These are phyloP conservation scores for Cinnamomum chago DNA, from an alignment of 164 flowering plant genomes.

Conservation along the genomic window DNA sequence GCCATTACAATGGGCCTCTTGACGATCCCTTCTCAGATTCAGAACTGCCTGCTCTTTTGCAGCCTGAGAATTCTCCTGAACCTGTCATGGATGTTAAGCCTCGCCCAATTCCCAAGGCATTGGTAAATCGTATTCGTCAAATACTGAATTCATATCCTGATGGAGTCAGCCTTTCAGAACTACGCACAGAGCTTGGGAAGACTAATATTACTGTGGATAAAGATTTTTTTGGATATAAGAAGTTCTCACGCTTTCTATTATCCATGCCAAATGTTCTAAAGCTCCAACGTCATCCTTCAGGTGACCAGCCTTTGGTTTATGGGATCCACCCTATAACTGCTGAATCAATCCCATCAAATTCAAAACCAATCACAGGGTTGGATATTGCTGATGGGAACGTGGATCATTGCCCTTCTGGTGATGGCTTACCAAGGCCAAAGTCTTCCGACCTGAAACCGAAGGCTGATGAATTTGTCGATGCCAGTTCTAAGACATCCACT, in stretches of 20 bases:
- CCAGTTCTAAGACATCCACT: not conserved
- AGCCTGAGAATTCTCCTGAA: slow-evolving; percentile 28
- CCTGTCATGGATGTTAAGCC: slow-evolving; percentile 26
- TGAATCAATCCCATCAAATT: slow-evolving; percentile 23
- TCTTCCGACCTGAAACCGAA: not conserved
- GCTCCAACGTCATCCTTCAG: slow-evolving; percentile 19
- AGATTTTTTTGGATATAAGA: slow-evolving; percentile 66
- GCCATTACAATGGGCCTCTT: slow-evolving; percentile 50
- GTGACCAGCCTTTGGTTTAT: slow-evolving; percentile 32
- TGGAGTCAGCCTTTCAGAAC: slow-evolving; percentile 50
- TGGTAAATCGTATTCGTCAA: slow-evolving; percentile 38
- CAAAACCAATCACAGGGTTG: slow-evolving; percentile 10
- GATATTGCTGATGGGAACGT: slow-evolving; percentile 7
- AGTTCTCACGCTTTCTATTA: slow-evolving; percentile 57
- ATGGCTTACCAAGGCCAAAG: not conserved
- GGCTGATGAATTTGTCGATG: not conserved
- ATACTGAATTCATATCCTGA: slow-evolving; percentile 50
- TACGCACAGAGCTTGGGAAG: slow-evolving; percentile 45
- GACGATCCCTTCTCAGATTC: slow-evolving; percentile 44
- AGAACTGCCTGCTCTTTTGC: slow-evolving; percentile 23
- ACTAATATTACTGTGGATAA: slow-evolving; percentile 36
- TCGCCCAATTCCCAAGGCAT: slow-evolving; percentile 48
- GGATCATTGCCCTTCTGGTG: not conserved
- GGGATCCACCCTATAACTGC: slow-evolving; percentile 20
- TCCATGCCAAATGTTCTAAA: slow-evolving; percentile 54